Percentiles rank a stretch among this genome's conserved stretches.
Conservation (phyloP, 139 green algal genomes). For the Closterium sp. region DNA sequence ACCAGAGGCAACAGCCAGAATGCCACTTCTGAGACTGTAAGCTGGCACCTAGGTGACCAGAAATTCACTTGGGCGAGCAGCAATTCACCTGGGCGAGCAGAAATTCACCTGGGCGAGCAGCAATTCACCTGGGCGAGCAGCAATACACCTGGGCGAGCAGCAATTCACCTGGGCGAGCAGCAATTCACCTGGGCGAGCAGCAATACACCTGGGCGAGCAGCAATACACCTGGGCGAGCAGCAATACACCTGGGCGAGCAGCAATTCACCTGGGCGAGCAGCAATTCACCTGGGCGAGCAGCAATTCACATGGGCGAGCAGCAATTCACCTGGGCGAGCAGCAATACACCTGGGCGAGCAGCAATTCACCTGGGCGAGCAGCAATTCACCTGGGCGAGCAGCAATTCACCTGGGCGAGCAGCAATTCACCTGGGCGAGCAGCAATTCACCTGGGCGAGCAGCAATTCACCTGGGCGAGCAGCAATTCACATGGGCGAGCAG, state of each 20-base stretch:
- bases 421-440: background rate
- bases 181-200: no score
- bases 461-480: background rate
- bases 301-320: conserved; percentile 17
- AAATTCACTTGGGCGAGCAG: background rate
- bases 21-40: no score
- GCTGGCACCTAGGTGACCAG: background rate
- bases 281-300: background rate
- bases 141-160: no score
- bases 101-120: no score
- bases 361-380: background rate
- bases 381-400: background rate
- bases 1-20: no score
- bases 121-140: no score
- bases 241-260: no score
- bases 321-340: background rate
- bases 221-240: no score
- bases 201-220: background rate
- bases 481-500: no score
- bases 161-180: no score
- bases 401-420: background rate
- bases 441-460: background rate
- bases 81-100: background rate
- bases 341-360: background rate
- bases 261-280: no score